These are phyloP conservation scores for Escovopsis sp. DNA, from an alignment of 2,329 filamentous ascomycete species.

Conservation along the genomic window DNA sequence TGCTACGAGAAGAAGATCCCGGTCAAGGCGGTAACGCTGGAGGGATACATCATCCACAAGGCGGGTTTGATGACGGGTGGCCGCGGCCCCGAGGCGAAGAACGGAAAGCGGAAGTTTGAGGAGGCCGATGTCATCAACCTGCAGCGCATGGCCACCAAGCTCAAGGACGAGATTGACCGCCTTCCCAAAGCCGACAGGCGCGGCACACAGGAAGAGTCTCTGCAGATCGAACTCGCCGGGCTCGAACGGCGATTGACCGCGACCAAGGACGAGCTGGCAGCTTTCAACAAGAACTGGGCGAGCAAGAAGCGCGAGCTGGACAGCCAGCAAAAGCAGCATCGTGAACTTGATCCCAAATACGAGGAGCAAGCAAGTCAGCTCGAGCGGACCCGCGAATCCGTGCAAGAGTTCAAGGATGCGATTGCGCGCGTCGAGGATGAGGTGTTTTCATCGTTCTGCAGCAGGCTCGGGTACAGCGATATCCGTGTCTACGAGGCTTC, in stretches of 20 bases:
- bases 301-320: conserved; percentile 75
- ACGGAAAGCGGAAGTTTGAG: conserved; percentile 70
- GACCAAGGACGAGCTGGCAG: conserved; percentile 59
- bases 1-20: conserved; percentile 74
- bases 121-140: conserved; percentile 80
- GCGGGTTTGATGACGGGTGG: conserved; percentile 95
- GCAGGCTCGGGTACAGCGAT: conserved; percentile 69
- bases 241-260: conserved; percentile 63
- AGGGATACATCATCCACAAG: conserved; percentile 95
- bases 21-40: conserved; percentile 86
- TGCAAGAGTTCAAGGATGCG: conserved; percentile 40
- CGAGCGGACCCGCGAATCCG: conserved; percentile 36
- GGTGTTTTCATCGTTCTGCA: conserved; percentile 75
- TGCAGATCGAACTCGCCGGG: conserved; percentile 66
- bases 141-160: conserved; percentile 59
- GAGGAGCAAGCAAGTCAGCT: conserved; percentile 56
- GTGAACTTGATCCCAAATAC: conserved; percentile 65
- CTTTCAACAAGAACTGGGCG: conserved; percentile 66
- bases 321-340: conserved; percentile 56
- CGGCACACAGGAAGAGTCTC: conserved; percentile 61
- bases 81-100: conserved; percentile 60
- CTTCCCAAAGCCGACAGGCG: conserved; percentile 67
- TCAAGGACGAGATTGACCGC: conserved; percentile 62
- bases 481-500: conserved; percentile 90
- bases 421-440: conserved; percentile 77